phyloP scores from a whole-genome alignment of 108 stramenopile species.

The Cylindrotheca closterium region DNA sequence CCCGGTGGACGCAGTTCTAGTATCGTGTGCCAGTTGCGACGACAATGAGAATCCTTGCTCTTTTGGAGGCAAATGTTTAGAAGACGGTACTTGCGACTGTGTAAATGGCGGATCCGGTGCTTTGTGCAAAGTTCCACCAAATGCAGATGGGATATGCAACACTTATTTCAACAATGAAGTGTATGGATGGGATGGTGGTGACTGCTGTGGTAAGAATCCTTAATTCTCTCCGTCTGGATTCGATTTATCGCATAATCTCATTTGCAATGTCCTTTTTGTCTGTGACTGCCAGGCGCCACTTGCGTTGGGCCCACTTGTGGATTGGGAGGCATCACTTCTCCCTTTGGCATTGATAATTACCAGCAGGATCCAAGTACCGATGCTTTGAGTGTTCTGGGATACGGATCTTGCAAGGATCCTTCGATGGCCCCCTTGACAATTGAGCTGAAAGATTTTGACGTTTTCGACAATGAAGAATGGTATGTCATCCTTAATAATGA shows the following conservation, averaged over 20 bases:
- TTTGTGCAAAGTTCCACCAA: constrained; percentile 15
- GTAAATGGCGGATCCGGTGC: too few relatives aligned
- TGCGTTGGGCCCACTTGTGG: constrained; percentile 18
- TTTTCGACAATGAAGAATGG: background rate
- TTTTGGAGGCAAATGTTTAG: too few relatives aligned
- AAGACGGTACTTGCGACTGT: too few relatives aligned
- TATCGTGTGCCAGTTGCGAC: too few relatives aligned
- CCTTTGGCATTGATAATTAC: background rate
- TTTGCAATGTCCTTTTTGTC: too few relatives aligned
- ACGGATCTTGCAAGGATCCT: background rate
- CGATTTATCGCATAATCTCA: too few relatives aligned
- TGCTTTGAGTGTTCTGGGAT: background rate
- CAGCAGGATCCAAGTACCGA: background rate
- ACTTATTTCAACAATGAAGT: constrained; percentile 32
- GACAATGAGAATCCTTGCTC: too few relatives aligned
- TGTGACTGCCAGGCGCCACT: too few relatives aligned
- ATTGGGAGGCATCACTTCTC: background rate
- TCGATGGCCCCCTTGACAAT: background rate
- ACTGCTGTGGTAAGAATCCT: constrained; percentile 47
- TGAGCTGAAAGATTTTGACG: background rate
- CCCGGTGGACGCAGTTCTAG: too few relatives aligned
- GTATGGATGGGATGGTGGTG: constrained; percentile 45
- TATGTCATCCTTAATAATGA: background rate
- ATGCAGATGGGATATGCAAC: constrained; percentile 44
- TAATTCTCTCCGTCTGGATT: too few relatives aligned